These are phyloP conservation scores for Sordaria brevicollis DNA, from an alignment of 495 filamentous ascomycete species.

Conservation along the genomic window DNA sequence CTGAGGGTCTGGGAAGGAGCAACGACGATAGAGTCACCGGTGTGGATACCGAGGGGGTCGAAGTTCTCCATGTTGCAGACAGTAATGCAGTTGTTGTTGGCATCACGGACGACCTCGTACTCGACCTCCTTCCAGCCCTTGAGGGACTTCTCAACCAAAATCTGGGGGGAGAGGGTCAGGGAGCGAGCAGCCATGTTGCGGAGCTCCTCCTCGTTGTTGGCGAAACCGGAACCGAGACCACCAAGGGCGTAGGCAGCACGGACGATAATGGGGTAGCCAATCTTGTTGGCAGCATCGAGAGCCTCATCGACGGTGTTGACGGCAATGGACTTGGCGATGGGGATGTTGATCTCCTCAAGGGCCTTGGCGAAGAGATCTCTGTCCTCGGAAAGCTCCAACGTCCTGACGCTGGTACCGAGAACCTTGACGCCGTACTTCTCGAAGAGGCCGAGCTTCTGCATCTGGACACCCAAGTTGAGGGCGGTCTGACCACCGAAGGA, in stretches of 20 bases:
- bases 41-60: conserved; percentile 91
- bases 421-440: conserved; percentile 92
- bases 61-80: conserved; percentile 99
- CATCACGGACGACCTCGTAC: conserved; percentile 93
- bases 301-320: conserved; percentile 86
- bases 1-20: conserved; percentile 91
- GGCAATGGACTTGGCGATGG: conserved; percentile 90
- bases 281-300: conserved; percentile 67
- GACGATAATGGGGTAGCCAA: conserved; percentile 96
- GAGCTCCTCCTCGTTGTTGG: conserved; percentile 84
- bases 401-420: conserved; percentile 87
- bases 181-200: conserved; percentile 86
- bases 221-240: conserved; percentile 95
- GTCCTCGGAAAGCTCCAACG: conserved; percentile 89
- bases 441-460: conserved; percentile 93
- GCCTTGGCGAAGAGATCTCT: conserved; percentile 92
- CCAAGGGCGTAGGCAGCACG: conserved; percentile 93
- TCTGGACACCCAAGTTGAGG: conserved; percentile 91
- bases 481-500: conserved; percentile 97
- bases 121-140: conserved; percentile 99
- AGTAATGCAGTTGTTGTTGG: conserved; percentile 93
- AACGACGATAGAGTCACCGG: conserved; percentile 94
- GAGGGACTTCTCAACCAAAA: conserved; percentile 97
- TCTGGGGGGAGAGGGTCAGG: conserved; percentile 90
- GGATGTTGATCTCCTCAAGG: conserved; percentile 81